Conservation (phyloP, 2,329 filamentous ascomycete genomes). For the Mycosphaerella sp. region DNA sequence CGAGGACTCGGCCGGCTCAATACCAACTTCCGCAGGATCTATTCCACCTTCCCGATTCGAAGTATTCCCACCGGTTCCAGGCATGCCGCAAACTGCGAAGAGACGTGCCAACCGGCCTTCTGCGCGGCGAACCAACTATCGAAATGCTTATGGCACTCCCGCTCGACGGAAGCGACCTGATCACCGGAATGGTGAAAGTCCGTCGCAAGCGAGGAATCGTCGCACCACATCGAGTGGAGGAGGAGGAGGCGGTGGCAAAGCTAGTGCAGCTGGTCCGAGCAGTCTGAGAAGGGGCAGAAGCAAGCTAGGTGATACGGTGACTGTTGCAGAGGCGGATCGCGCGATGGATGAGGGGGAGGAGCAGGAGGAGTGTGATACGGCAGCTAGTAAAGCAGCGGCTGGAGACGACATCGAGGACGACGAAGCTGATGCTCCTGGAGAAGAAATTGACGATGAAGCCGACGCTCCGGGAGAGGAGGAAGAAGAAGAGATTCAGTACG, state of each 20-base stretch:
- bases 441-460: constrained; percentile 26
- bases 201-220: constrained; percentile 6
- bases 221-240: neutral
- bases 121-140: constrained; percentile 24
- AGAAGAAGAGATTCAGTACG: constrained; percentile 28
- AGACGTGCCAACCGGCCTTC: constrained; percentile 30
- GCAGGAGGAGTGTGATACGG: constrained; percentile 17
- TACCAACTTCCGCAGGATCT: constrained; percentile 31
- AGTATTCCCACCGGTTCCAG: constrained; percentile 64
- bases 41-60: constrained; percentile 70
- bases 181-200: constrained; percentile 7
- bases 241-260: neutral
- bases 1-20: constrained; percentile 21
- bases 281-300: constrained; percentile 37
- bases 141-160: constrained; percentile 24
- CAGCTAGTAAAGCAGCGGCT: constrained; percentile 19
- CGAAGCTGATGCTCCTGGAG: constrained; percentile 20
- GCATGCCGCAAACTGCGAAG: constrained; percentile 34
- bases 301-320: constrained; percentile 37
- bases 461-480: constrained; percentile 24
- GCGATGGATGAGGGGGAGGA: constrained; percentile 14
- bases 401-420: constrained; percentile 23
- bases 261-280: constrained; percentile 15
- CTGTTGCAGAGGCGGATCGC: constrained; percentile 17
- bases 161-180: constrained; percentile 17